Conservation (phyloP, 1,284 basidiomycete species). For the Ustilago tritici region DNA sequence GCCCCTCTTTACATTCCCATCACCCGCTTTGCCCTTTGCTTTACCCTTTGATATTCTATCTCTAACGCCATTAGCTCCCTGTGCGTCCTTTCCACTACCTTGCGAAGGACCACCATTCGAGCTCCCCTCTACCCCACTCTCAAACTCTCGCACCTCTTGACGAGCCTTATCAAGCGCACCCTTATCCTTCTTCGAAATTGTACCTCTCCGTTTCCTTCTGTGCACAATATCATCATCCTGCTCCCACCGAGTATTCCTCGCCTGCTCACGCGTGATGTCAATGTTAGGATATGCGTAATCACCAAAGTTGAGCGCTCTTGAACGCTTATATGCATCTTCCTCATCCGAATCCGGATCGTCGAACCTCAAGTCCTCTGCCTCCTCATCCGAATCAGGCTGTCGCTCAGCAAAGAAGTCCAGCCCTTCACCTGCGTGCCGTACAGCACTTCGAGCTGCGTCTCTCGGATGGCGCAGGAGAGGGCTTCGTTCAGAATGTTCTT, state of each 20-base stretch:
- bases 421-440: conserved; percentile 41
- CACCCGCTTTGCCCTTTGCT: conserved; percentile 13
- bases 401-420: conserved; percentile 50
- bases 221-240: conserved; percentile 57
- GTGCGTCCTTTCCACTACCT: conserved; percentile 1
- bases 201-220: conserved; percentile 33
- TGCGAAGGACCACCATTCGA: background rate
- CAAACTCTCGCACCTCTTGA: conserved; percentile 13
- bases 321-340: conserved; percentile 78
- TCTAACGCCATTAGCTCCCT: conserved; percentile 2
- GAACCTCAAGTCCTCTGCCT: conserved; percentile 75
- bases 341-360: conserved; percentile 77
- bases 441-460: conserved; percentile 29
- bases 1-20: background rate
- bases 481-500: conserved; percentile 50
- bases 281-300: conserved; percentile 92
- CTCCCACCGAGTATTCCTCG: conserved; percentile 31
- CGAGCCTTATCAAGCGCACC: background rate
- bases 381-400: conserved; percentile 64
- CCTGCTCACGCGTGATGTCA: conserved; percentile 80
- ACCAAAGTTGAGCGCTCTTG: conserved; percentile 83
- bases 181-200: conserved; percentile 32
- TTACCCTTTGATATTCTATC: conserved; percentile 18
- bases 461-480: conserved; percentile 31
- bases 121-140: background rate